Evolutionary conservation across 129 eudicot species (phyloP).

Genomic region (Lactuca sativa): DNA sequence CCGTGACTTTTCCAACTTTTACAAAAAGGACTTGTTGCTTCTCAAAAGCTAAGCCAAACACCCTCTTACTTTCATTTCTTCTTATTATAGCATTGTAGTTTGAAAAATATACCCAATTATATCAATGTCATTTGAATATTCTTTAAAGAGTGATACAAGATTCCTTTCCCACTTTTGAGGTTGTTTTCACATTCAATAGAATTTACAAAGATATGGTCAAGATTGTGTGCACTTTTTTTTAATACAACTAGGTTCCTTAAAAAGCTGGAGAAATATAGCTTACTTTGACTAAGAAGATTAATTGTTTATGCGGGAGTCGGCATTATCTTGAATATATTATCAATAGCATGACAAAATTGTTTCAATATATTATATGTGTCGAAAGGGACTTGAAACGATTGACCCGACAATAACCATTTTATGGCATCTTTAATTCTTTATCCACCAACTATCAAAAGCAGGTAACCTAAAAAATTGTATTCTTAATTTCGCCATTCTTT

Average conservation of each 20-base stretch:
- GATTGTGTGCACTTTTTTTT: constrained; percentile 27
- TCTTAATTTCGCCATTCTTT: background rate
- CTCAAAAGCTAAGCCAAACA: too few species aligned
- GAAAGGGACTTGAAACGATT: constrained; percentile 28
- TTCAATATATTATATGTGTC: constrained; percentile 15
- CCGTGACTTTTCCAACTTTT: too few species aligned
- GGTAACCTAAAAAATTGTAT: background rate
- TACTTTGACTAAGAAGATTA: constrained; percentile 33
- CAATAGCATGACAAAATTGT: constrained; percentile 15
- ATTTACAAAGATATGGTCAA: constrained; percentile 31
- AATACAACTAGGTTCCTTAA: constrained; percentile 23
- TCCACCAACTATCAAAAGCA: constrained; percentile 1
- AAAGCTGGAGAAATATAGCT: constrained; percentile 27
- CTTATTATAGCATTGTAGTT: too few species aligned
- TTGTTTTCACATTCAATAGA: constrained; percentile 25
- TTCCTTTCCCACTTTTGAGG: constrained; percentile 27
- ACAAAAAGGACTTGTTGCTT: too few species aligned
- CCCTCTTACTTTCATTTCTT: too few species aligned
- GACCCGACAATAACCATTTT: constrained; percentile 20
- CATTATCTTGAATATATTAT: constrained; percentile 17
- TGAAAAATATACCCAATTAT: background rate
- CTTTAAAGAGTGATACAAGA: constrained; percentile 14
- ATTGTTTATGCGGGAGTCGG: constrained; percentile 30
- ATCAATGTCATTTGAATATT: background rate
- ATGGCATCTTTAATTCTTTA: constrained; percentile 1